Evolutionary conservation across 2,329 filamentous ascomycete species (phyloP).

Genomic region (Exophiala phaeomuriformis): DNA sequence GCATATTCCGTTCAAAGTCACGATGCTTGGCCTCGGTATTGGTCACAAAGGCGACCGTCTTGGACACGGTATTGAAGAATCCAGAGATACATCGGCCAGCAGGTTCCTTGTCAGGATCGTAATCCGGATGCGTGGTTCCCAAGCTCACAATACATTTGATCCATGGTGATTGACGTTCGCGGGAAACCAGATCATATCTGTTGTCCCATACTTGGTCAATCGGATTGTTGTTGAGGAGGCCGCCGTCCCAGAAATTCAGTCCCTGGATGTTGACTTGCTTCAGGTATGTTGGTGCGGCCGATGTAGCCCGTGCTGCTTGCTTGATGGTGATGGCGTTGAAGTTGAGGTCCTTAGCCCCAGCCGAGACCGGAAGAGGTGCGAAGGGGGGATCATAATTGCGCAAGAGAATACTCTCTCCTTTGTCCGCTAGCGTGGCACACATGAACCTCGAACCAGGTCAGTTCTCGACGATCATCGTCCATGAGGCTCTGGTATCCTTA

Average conservation of each 20-base stretch:
- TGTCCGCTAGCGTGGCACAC: slow-evolving; percentile 19
- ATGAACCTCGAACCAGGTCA: slow-evolving; percentile 11
- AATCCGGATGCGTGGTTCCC: slow-evolving; percentile 17
- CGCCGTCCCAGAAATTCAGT: slow-evolving; percentile 21
- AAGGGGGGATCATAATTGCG: slow-evolving; percentile 15
- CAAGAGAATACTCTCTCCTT: slow-evolving; percentile 17
- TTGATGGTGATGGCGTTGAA: slow-evolving; percentile 18
- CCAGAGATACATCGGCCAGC: neutral
- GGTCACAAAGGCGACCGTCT: slow-evolving; percentile 17
- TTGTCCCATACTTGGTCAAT: slow-evolving; percentile 22
- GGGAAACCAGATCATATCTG: slow-evolving; percentile 11
- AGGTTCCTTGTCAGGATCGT: slow-evolving; percentile 3
- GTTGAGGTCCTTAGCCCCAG: slow-evolving; percentile 13
- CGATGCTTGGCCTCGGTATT: slow-evolving; percentile 24
- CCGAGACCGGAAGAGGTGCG: slow-evolving; percentile 13
- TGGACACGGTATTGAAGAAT: slow-evolving; percentile 17
- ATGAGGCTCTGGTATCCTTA: neutral
- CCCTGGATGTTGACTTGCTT: slow-evolving; percentile 16
- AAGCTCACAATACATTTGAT: slow-evolving; percentile 18
- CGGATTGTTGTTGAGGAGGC: slow-evolving; percentile 24
- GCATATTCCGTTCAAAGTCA: slow-evolving; percentile 22
- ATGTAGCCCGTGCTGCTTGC: slow-evolving; percentile 19
- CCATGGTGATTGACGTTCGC: slow-evolving; percentile 3
- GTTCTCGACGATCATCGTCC: neutral
- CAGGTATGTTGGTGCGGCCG: slow-evolving; percentile 21